Evolutionary conservation across 805 yeast genomes (phyloP), one percentile per base, ranked within the genome.

Genomic region (Metschnikowia similis): DNA sequence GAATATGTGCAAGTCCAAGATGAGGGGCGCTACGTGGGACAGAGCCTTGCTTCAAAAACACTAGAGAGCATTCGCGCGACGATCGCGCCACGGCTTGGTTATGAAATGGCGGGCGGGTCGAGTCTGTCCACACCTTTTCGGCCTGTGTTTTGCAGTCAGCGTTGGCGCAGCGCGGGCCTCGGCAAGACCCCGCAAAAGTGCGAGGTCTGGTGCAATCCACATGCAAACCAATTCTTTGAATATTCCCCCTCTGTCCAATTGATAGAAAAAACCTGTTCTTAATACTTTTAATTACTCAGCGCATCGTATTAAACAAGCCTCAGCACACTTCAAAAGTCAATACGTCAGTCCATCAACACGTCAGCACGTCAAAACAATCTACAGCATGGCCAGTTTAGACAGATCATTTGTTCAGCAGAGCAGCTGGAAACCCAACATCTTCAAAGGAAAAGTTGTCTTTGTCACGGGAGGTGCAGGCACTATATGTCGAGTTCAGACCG

Each of bases 391-490:
- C 28, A 62, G 69, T 11, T 70, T 70, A 59, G 70, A 68, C 53
- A 58, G 56, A 55, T 59, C 70, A 7, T 72, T 55, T 47, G 56
- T 72, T 13, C 53, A 60, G 6, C 57, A 48, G 41, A 54, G 70
- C 32, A 41, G 59, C 35, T 73, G 74, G 74, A 83, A 84, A 55
- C 81, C 84, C 1, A 86, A 79, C 56, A 59, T 89, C 36, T 90
- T 90, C 72, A 76, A 82, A 50, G 95, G 87, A 11, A 90, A 90
- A 65, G 96, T 89, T 2, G 94, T 83, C 5, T 87, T 91, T 57
- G 88, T 89, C 47, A 92, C 98, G 0, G 98, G 98, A 6, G 97
- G 97, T 11, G 94, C 97, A 2, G 97, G 97, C 10, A 83, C 96
- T n/a, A 91, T 92, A 48, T 91, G 97, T 66, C 74, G 94, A 43